Conservation (phyloP, 108 stramenopile species). For the Discostella stelligeroides region DNA sequence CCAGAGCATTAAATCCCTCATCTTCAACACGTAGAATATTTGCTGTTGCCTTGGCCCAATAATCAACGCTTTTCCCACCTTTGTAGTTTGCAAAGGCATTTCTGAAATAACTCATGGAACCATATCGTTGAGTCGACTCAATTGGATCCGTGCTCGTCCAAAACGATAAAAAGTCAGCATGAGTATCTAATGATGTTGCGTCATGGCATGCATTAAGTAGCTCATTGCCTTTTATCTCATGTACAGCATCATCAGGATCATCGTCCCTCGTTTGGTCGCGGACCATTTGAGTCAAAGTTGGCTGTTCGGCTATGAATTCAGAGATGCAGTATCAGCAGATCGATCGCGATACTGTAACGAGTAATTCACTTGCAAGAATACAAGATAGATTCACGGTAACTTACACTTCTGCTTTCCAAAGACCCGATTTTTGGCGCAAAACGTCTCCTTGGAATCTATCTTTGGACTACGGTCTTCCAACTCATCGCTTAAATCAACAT, state of each 20-base stretch:
- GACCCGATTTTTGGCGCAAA: slow-evolving; percentile 4
- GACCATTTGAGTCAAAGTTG: slow-evolving; percentile 31
- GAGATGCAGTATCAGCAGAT: background rate
- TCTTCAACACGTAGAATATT: slow-evolving; percentile 9
- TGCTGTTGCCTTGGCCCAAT: slow-evolving; percentile 34
- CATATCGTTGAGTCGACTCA: slow-evolving; percentile 1
- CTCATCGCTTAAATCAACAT: slow-evolving; percentile 25
- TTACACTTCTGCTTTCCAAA: slow-evolving; percentile 35
- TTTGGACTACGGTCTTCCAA: slow-evolving; percentile 4
- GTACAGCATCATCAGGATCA: slow-evolving; percentile 10
- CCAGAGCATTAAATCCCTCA: slow-evolving; percentile 24
- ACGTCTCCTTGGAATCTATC: slow-evolving; percentile 12
- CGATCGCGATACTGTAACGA: background rate
- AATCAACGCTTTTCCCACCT: background rate
- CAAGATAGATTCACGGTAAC: slow-evolving; percentile 1
- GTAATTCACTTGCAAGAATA: background rate
- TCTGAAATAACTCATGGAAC: slow-evolving; percentile 25
- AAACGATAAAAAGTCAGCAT: slow-evolving; percentile 22
- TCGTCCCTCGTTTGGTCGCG: slow-evolving; percentile 6
- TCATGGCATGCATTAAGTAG: too few relatives aligned
- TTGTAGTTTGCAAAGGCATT: slow-evolving; percentile 11
- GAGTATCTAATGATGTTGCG: slow-evolving; percentile 7
- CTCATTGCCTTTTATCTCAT: background rate
- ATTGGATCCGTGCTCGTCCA: slow-evolving; percentile 17
- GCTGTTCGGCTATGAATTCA: slow-evolving; percentile 15